Evolutionary conservation across 257 asterid species (phyloP), one percentile per base, ranked within the genome.

Genomic region (Leptodermis oblonga): DNA sequence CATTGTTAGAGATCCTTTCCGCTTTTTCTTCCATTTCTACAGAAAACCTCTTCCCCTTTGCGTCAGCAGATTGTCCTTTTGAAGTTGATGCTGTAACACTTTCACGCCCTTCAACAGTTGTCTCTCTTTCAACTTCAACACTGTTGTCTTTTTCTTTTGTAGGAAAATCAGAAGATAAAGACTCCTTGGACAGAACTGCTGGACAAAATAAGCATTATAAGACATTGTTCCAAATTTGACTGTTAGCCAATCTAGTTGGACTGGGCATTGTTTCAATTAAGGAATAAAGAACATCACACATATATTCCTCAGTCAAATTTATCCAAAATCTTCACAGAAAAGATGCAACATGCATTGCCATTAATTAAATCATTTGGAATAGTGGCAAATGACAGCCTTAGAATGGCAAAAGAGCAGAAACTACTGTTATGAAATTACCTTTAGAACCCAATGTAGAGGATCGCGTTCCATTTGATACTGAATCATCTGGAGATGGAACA

Each of bases 401-500:
- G 26, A 51, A 12, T n/a, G 11, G 53, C 55, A 13, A 62, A 72
- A 68, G 36, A 77, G 42, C 54, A 39, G 26, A 33, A 55, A 59
- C 55, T 18, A 36, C 2, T 34, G 30, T 23, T 55, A 48, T 15
- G 17, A 25, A 26, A 36, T 17, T 82, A 88, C 96, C 90, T 81
- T 76, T 89, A 62, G 84, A 77, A 65, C 80, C 80, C 70, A 74
- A 36, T 68, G 73, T 90, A 74, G 82, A 78, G 54, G 92, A 77
- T 70, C 66, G 81, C 74, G 83, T 72, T 74, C 92, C 86, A 76
- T 77, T 76, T 30, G 90, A 79, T 61, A 88, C 94, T 82, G 86
- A 43, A 80, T 93, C 96, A 80, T 90, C 96, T 20, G 96, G 97
- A 72, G 98, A 93, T 56, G 94, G 96, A 59, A 70, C 81, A 73